phyloP scores from a whole-genome alignment of 2,329 filamentous ascomycete genomes.

The Ophiostoma angusticollis region DNA sequence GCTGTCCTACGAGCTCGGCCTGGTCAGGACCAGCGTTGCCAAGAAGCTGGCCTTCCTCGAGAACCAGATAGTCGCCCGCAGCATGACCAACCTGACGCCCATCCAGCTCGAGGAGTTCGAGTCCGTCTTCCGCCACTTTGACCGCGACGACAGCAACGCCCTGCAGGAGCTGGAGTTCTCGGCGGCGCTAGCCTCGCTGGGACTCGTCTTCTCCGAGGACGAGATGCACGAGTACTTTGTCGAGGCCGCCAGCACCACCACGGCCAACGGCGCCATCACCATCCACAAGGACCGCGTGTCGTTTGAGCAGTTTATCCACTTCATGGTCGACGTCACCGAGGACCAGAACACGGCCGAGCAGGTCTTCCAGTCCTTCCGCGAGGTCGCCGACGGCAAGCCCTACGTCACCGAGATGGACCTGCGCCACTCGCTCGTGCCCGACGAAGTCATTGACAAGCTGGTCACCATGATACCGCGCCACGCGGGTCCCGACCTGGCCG shows the following conservation, averaged over 20 bases:
- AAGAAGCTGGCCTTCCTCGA: constrained; percentile 96
- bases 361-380: constrained; percentile 93
- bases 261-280: neutral
- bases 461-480: constrained; percentile 77
- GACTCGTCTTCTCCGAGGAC: constrained; percentile 89
- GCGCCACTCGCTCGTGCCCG: constrained; percentile 84
- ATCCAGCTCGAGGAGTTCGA: constrained; percentile 98
- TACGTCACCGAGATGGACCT: constrained; percentile 98
- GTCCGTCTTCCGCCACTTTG: constrained; percentile 95
- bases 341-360: constrained; percentile 98
- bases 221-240: constrained; percentile 96
- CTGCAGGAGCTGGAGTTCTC: constrained; percentile 92
- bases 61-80: constrained; percentile 95
- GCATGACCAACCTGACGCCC: constrained; percentile 96
- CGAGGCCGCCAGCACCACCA: constrained; percentile 53
- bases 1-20: constrained; percentile 78
- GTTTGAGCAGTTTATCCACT: constrained; percentile 97
- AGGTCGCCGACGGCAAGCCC: constrained; percentile 95
- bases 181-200: constrained; percentile 85
- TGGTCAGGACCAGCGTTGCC: constrained; percentile 83
- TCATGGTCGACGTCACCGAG: constrained; percentile 98
- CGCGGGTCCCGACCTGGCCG: constrained; percentile 68
- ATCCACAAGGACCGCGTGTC: constrained; percentile 59
- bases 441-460: constrained; percentile 91
- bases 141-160: constrained; percentile 81